Evolutionary conservation across 257 asterid genomes (phyloP), one percentile per base, ranked within the genome.

Genomic region (Solanum chilense): DNA sequence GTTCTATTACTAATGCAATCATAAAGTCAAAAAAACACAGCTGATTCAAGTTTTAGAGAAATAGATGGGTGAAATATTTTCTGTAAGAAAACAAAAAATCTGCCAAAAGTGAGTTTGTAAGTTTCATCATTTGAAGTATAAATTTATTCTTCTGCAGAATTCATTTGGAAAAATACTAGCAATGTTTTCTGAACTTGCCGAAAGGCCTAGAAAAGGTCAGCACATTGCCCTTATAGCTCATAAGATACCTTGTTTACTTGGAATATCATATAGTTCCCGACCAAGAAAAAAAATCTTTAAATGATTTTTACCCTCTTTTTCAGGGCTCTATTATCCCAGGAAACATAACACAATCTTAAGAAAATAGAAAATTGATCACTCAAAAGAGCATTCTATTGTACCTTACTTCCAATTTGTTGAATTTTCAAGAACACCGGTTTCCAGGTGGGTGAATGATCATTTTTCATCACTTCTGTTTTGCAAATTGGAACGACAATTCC

Each of bases 361-460:
- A 81, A 49, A 81, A 81, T 6, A 64, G 21, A 81, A 29, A 49
- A 81, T 31, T 33, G 45, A 81, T 49, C 70, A 81, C 84, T 81
- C 45, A 33, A 80, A 80, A 49, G 69, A 47, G 47, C 42, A 52
- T 52, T 52, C 7, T 29, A 21, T 80, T 75, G 88, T 94, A 97
- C 99, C 99, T 97, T 97, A 95, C 98, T 93, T 84, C 99, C 99
- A 88, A 93, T 92, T 94, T 95, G 99, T 92, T 97, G 99, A 88
- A 97, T 90, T 71, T 95, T 94, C 92, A 97, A 85, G 86, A 71
- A 89, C 85, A 95, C 74, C 76, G 93, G 95, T 88, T 96, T 94
- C 99, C 99, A 97, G 85, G 81, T 93, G 25, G 99, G 99, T 80
- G 88, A 90, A 81, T 92, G 96, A 41, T 97, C 95, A 88, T 97